Evolutionary conservation across 1,284 basidiomycete species (phyloP).

Genomic region (Leucoagaricus sp.): DNA sequence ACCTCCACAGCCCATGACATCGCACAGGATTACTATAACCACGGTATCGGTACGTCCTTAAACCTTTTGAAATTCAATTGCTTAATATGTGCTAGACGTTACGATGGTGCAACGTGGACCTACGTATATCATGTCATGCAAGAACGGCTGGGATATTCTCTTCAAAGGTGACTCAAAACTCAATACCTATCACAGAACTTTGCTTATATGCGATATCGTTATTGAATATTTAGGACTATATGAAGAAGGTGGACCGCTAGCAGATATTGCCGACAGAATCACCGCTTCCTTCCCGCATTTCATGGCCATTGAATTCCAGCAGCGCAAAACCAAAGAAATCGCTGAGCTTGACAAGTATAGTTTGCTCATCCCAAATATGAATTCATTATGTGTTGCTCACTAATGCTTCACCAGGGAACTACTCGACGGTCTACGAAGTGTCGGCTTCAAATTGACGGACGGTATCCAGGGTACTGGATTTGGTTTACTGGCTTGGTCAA

Average conservation of each 20-base stretch:
- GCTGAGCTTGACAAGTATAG: constrained; percentile 54
- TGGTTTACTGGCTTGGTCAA: constrained; percentile 23
- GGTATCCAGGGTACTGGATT: constrained; percentile 27
- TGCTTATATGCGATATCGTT: neutral
- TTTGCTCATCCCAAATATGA: neutral
- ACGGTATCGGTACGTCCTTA: constrained; percentile 33
- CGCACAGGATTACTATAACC: constrained; percentile 37
- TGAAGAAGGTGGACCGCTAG: constrained; percentile 46
- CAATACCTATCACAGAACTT: too few relatives aligned
- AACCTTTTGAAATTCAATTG: neutral
- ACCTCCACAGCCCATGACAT: constrained; percentile 39
- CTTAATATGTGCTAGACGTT: constrained; percentile 31
- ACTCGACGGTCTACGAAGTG: constrained; percentile 24
- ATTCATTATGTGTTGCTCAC: neutral
- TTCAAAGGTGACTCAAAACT: neutral
- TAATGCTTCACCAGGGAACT: constrained; percentile 19
- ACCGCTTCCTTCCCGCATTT: constrained; percentile 46
- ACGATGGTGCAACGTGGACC: constrained; percentile 47
- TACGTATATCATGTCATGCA: constrained; percentile 42
- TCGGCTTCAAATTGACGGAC: constrained; percentile 28
- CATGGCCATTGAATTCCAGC: constrained; percentile 39
- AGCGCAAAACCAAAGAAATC: constrained; percentile 47
- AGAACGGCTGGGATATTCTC: constrained; percentile 28
- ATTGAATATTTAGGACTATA: constrained; percentile 42
- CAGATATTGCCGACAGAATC: constrained; percentile 52